Base-by-base conservation (phyloP, 768 basidiomycete genomes). In the Kwoniella europaea region DNA sequence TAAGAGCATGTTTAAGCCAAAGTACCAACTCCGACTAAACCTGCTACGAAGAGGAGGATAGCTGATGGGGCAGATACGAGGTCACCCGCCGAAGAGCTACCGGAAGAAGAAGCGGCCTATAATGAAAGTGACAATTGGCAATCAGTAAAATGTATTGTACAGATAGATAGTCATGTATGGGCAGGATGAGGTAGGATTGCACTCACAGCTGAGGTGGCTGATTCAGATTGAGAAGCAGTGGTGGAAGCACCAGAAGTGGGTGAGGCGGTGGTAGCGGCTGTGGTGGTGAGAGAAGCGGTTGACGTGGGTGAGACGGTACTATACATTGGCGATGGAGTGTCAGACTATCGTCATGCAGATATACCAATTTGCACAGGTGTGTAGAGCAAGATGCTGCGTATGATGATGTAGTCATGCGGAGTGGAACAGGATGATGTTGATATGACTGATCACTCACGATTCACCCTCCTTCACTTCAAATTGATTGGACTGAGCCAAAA, bases 401-500 rank as follows among this genome's bases (percentile, higher is more conserved):
- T 55, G 57, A 58, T 10, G 29, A 18, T 1, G 27, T 4, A 29
- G 13, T 27, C 20, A 55, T 15, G 12, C 22, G 22, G 54, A 13
- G 35, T 12, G 44, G 44, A 46, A 46, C 10, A 46, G 5, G 44
- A 46, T 10, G 22, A 16, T 54, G 18, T 41, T 4, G 50, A 22
- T 6, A 52, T 42, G 2, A n/a, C 35, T 46, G 44, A 46, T 46
- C 27, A 74, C 78, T 72, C 55, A 76, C 76, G 73, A 69, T n/a
- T 59, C 61, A 13, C 78, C 76, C 22, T 70, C n/a, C 20, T 61
- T 66, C 20, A 80, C 76, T 20, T 62, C 60, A 59, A 80, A 80
- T 58, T 77, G 74, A 43, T 73, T 66, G 50, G 74, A 76, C 66
- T 80, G 76, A 44, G 79, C 79, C 46, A 80, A 62, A 57, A 80